Conservation (phyloP, 306 rosid genomes). For the Lablab purpureus region DNA sequence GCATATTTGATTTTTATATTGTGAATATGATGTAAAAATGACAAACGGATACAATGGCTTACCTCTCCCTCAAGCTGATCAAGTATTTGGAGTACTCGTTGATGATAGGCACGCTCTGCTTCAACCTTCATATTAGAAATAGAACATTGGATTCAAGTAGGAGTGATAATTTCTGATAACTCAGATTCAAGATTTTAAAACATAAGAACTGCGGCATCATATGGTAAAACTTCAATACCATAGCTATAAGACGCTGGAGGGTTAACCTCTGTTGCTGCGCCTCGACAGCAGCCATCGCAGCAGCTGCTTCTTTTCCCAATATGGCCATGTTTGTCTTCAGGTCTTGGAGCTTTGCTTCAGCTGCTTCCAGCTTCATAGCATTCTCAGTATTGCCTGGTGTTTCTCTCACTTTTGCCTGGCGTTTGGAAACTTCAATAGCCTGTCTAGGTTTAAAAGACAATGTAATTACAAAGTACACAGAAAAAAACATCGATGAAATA, state of each 20-base stretch:
- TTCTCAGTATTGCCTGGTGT: conserved; percentile 80
- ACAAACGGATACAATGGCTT: conserved; percentile 27
- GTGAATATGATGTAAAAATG: conserved; percentile 27
- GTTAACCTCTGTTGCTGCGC: conserved; percentile 97
- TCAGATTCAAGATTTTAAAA: conserved; percentile 22
- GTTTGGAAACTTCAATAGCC: conserved; percentile 95
- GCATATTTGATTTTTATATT: conserved; percentile 20
- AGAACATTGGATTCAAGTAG: conserved; percentile 19
- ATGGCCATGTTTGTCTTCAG: conserved; percentile 86
- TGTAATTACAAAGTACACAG: conserved; percentile 51
- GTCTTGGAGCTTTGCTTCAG: conserved; percentile 86
- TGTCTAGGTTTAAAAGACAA: conserved; percentile 75
- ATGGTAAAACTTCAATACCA: conserved; percentile 61
- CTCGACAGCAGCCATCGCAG: conserved; percentile 99
- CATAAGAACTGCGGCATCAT: conserved; percentile 17
- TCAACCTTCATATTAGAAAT: conserved; percentile 72
- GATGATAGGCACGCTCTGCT: conserved; percentile 92
- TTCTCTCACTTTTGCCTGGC: conserved; percentile 88
- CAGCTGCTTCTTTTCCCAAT: conserved; percentile 97
- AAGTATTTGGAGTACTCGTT: conserved; percentile 82
- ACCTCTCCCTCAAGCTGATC: conserved; percentile 99
- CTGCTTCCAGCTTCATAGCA: conserved; percentile 83
- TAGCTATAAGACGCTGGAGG: conserved; percentile 92
- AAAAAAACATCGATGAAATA: conserved; percentile 29
- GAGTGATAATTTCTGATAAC: conserved; percentile 29